A percentile compares a stretch with the other conserved stretches of the same genome.
Conservation (phyloP, 352 stramenopile genomes). For the Phytophthora palmivora region DNA sequence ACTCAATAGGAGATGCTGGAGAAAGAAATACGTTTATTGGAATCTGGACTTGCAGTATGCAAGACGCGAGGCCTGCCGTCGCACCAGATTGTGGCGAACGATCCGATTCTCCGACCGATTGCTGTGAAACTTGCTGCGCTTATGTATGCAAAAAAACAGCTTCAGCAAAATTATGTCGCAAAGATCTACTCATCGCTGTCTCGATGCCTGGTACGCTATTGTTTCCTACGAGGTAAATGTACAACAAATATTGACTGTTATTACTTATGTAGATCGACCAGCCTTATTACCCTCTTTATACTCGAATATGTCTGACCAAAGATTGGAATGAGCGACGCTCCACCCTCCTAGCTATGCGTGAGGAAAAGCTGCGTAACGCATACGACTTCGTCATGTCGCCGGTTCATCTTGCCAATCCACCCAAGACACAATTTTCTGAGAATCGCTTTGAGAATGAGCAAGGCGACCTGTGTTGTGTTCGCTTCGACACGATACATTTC, state of each 20-base stretch:
- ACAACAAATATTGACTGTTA: background rate
- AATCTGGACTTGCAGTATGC: slow-evolving; percentile 24
- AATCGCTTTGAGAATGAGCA: slow-evolving; percentile 34
- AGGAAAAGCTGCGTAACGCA: slow-evolving; percentile 24
- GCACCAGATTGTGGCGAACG: slow-evolving; percentile 13
- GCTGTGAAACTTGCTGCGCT: slow-evolving; percentile 16
- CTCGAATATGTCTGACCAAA: slow-evolving; percentile 31
- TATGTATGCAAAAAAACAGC: slow-evolving; percentile 21
- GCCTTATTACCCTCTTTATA: slow-evolving; percentile 33
- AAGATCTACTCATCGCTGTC: slow-evolving; percentile 28
- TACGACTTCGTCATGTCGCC: slow-evolving; percentile 39
- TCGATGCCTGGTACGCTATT: slow-evolving; percentile 16
- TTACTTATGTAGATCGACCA: slow-evolving; percentile 28
- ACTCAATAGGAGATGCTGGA: slow-evolving; percentile 17
- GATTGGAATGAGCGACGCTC: slow-evolving; percentile 25
- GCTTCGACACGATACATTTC: slow-evolving; percentile 46
- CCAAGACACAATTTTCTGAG: slow-evolving; percentile 29
- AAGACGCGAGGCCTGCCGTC: slow-evolving; percentile 13
- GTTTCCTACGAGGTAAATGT: background rate
- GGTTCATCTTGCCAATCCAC: slow-evolving; percentile 12
- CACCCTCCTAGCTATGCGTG: slow-evolving; percentile 24
- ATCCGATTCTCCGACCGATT: slow-evolving; percentile 21
- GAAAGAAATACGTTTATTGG: slow-evolving; percentile 23
- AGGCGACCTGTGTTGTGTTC: slow-evolving; percentile 38
- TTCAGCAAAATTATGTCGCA: slow-evolving; percentile 24